Evolutionary conservation across 1,284 basidiomycete species (phyloP).

Genomic region (Cutaneotrichosporon sp.): DNA sequence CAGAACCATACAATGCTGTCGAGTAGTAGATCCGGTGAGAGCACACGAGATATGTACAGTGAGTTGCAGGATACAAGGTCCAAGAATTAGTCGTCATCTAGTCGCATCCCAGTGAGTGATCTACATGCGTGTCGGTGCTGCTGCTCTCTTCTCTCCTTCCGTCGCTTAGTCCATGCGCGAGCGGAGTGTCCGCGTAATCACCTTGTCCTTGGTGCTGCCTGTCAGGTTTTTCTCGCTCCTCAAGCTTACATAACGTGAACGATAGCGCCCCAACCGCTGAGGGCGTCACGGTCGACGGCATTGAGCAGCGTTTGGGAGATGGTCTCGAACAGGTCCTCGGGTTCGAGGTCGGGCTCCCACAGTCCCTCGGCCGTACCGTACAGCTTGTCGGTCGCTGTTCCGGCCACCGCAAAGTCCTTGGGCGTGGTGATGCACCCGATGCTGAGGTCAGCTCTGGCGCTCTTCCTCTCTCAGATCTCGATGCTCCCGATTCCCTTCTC

Average conservation of each 20-base stretch:
- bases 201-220: conserved; percentile 76
- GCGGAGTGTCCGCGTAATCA: conserved; percentile 80
- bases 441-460: conserved; percentile 27
- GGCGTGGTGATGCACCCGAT: conserved; percentile 73
- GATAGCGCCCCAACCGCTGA: conserved; percentile 93
- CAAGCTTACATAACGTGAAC: conserved; percentile 87
- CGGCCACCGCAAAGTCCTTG: conserved; percentile 91
- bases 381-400: conserved; percentile 88
- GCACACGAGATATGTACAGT: neutral
- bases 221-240: conserved; percentile 12
- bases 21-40: neutral
- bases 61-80: neutral
- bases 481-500: neutral
- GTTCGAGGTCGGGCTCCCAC: conserved; percentile 90
- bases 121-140: conserved; percentile 26
- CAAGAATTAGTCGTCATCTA: conserved; percentile 6
- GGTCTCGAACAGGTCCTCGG: conserved; percentile 98
- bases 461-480: neutral
- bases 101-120: conserved; percentile 14
- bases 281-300: conserved; percentile 93
- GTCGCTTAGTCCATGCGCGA: conserved; percentile 79
- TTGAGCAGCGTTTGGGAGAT: conserved; percentile 95
- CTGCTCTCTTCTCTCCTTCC: conserved; percentile 1
- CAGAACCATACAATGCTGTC: neutral
- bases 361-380: conserved; percentile 97